These are phyloP conservation scores for Xylariaceae sp. DNA, from an alignment of 2,329 filamentous ascomycete species.

Conservation along the genomic window DNA sequence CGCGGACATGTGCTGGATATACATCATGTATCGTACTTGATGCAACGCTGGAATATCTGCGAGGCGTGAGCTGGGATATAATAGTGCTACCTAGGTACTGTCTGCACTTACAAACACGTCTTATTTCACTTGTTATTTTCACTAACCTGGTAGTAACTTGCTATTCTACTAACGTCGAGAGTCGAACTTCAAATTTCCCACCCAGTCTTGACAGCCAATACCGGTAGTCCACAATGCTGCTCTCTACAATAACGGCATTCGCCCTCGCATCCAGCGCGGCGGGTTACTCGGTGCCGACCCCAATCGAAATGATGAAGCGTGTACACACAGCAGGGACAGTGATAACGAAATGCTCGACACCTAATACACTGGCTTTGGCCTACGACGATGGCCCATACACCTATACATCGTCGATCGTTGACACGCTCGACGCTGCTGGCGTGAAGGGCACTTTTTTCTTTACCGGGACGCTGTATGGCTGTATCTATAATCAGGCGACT, in stretches of 20 bases:
- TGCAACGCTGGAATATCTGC: too few species aligned
- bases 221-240: too few species aligned
- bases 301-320: slow-evolving; percentile 39
- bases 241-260: slow-evolving; percentile 18
- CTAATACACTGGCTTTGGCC: slow-evolving; percentile 46
- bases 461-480: slow-evolving; percentile 48
- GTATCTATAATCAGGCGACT: slow-evolving; percentile 46
- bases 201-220: too few species aligned
- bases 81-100: too few species aligned
- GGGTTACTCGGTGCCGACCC: slow-evolving; percentile 32
- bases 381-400: slow-evolving; percentile 51
- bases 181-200: too few species aligned
- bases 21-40: too few species aligned
- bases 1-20: too few species aligned
- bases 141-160: too few species aligned
- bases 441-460: slow-evolving; percentile 54
- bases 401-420: slow-evolving; percentile 47
- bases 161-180: too few species aligned
- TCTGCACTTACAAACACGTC: too few species aligned
- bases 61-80: too few species aligned
- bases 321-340: slow-evolving; percentile 39
- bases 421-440: slow-evolving; percentile 44
- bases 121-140: too few species aligned
- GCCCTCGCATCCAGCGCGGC: slow-evolving; percentile 19
- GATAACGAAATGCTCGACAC: slow-evolving; percentile 41